Evolutionary conservation across 305 asterid species (phyloP), one percentile per base, ranked within the genome.

Genomic region (Fraxinus baroniana): DNA sequence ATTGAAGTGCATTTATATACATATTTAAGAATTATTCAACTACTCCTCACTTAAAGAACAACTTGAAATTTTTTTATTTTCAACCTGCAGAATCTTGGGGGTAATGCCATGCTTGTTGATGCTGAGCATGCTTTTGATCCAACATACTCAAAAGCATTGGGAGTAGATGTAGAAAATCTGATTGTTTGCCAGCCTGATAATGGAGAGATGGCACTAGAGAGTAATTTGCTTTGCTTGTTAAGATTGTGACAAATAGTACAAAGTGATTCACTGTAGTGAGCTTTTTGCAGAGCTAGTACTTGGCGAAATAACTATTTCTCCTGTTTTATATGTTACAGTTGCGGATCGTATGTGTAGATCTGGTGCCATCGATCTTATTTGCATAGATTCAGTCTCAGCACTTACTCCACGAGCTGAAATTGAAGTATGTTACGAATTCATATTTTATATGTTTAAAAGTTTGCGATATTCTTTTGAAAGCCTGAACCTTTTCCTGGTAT

Each of bases 101-200:
- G 99, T 72, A 92, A 95, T 90, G 99, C 98, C 37, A 97, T 97
- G 99, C 97, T 97, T 80, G 99, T 97, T 86, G 99, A 97, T 85
- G 99, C 99, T 71, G 99, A 97, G 87, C 99, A 97, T 78, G 98
- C 98, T 74, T 97, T 97, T 90, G 99, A 97, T 91, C 99, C 99
- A 6, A 80, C 99, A 62, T 97, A 97, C 89, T 97, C 99, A 39
- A 97, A 97, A 91, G 85, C 98, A 46, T 84, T 95, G 82, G 98
- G 99, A 64, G 98, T 97, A 20, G 98, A 97, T 86, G 98, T 97
- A 28, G 99, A 97, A 87, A 97, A 97, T 85, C 84, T 97, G 92
- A 95, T 97, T 76, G 99, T 97, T 84, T 97, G 99, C 91, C 99
- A 95, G 88, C 99, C 99, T 82, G 98, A 97, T 88, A 97, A 93